These are phyloP conservation scores for Suhomyces ambrosiae DNA, from an alignment of 1,139 yeast species.

Conservation along the genomic window DNA sequence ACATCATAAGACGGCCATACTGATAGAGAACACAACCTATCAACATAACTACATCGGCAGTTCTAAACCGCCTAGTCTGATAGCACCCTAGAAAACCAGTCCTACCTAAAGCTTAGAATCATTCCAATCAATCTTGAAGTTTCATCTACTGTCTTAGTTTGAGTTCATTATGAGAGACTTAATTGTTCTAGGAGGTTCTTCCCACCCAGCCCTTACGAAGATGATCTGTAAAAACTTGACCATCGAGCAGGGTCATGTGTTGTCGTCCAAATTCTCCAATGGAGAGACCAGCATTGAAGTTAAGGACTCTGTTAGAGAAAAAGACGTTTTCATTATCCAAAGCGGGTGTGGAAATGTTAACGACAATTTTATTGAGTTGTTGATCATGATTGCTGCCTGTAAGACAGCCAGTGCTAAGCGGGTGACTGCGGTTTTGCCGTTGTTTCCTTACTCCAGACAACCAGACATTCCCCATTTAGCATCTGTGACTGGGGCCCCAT, in stretches of 20 bases:
- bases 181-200: conserved; percentile 75
- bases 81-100: too few relatives aligned
- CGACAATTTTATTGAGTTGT: conserved; percentile 84
- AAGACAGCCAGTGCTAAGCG: conserved; percentile 92
- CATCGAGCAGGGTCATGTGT: conserved; percentile 59
- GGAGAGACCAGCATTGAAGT: conserved; percentile 91
- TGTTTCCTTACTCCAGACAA: conserved; percentile 94
- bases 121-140: too few relatives aligned
- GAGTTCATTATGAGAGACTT: conserved; percentile 81
- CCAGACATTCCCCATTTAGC: conserved; percentile 93
- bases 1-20: neutral
- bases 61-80: too few relatives aligned
- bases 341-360: conserved; percentile 88
- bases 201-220: conserved; percentile 66
- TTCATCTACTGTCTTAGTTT: too few relatives aligned
- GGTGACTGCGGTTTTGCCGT: conserved; percentile 92
- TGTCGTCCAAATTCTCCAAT: conserved; percentile 63
- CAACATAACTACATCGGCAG: too few relatives aligned
- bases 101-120: too few relatives aligned
- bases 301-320: conserved; percentile 85
- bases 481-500: conserved; percentile 53
- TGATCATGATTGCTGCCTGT: conserved; percentile 91
- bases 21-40: too few relatives aligned
- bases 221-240: conserved; percentile 66
- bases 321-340: conserved; percentile 86